Conservation (phyloP, 192 early-diverging fungal species). For the Umbelopsis vinacea region DNA sequence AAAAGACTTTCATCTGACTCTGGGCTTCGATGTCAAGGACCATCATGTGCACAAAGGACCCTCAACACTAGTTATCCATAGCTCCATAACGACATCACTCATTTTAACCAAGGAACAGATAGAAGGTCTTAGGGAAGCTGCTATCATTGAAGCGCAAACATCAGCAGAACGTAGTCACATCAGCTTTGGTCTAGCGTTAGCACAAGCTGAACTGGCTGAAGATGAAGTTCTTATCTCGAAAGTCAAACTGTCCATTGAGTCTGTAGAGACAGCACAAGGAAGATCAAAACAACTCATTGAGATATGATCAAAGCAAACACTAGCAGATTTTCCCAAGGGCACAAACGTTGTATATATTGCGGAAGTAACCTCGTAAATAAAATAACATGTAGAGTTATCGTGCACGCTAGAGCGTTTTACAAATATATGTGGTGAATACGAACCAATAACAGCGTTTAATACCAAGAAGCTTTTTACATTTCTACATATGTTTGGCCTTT, state of each 20-base stretch:
- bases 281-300: neutral
- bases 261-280: neutral
- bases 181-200: neutral
- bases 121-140: neutral
- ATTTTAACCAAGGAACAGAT: constrained; percentile 1
- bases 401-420: constrained; percentile 16
- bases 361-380: neutral
- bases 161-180: neutral
- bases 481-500: neutral
- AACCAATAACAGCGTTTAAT: neutral
- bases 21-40: neutral
- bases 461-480: neutral
- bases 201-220: neutral
- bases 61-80: neutral
- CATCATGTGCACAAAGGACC: neutral
- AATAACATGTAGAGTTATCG: constrained; percentile 26
- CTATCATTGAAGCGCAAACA: neutral
- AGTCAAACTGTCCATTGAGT: neutral
- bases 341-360: no score
- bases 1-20: neutral
- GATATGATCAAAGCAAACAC: neutral
- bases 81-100: neutral
- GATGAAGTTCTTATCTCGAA: neutral
- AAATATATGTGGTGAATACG: constrained; percentile 15
- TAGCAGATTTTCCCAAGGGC: no score